Conservation (phyloP, 2,329 filamentous ascomycete species). For the Tetracladium maxilliforme region DNA sequence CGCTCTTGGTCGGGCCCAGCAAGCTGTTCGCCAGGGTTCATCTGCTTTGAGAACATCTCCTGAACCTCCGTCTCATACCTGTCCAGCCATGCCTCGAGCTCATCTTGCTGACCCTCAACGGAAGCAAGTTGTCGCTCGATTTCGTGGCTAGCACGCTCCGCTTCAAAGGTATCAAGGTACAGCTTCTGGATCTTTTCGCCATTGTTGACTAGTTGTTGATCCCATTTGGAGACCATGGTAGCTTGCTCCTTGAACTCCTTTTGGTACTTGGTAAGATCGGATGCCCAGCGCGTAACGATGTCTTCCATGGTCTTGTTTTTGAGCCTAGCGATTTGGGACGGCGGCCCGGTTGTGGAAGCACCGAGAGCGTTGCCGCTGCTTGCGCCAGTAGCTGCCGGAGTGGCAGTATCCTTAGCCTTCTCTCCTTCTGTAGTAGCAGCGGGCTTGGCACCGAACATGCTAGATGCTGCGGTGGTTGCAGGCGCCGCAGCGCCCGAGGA, state of each 20-base stretch:
- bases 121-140: conserved; percentile 82
- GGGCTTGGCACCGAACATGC: conserved; percentile 2
- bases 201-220: conserved; percentile 83
- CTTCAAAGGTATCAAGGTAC: conserved; percentile 83
- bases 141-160: conserved; percentile 81
- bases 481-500: conserved; percentile 5
- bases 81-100: conserved; percentile 77
- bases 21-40: conserved; percentile 48
- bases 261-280: conserved; percentile 88
- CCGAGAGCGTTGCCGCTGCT: too few relatives aligned
- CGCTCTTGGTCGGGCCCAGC: conserved; percentile 89
- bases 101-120: conserved; percentile 86
- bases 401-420: too few relatives aligned
- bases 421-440: conserved; percentile 14
- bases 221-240: conserved; percentile 76
- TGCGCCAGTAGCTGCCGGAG: conserved; percentile 5
- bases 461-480: conserved; percentile 5
- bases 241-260: conserved; percentile 93
- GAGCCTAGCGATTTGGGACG: conserved; percentile 73
- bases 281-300: conserved; percentile 93
- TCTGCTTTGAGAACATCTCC: conserved; percentile 67
- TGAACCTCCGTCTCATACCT: conserved; percentile 88
- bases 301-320: conserved; percentile 99
- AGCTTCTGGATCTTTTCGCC: conserved; percentile 89
- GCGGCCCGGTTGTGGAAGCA: conserved; percentile 65